Evolutionary conservation across 2,329 filamentous ascomycete species (phyloP), one percentile per base, ranked within the genome.

Genomic region (Alternaria novae-zelandiae): DNA sequence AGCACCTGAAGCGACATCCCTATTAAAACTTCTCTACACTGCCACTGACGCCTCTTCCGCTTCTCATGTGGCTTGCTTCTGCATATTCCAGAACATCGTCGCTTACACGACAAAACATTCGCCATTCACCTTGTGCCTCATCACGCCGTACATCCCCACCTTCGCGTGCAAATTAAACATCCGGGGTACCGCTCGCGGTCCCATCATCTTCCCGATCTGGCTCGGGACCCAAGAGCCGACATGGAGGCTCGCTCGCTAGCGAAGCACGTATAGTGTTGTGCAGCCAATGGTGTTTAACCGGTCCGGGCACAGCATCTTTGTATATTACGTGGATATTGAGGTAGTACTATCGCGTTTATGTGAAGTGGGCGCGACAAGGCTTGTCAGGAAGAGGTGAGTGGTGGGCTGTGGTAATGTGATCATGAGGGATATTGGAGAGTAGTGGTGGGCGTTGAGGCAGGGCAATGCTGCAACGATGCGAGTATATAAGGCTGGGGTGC

Each of bases 181-280:
- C 70, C 58, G 67, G 70, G 67, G 70, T 71, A 69, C 61, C 44
- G 45, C 36, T 64, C 67, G 63, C 61, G 61, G 54, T 61, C 45
- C 54, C 51, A 58, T 57, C 65, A 54, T 57, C 50, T 17, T 41
- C 67, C 63, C 21, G 59, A 69, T 61, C 21, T 58, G 54, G 66
- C 54, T 66, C 74, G 72, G 70, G 61, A 68, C 12, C 44, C 44
- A 70, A 67, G 36, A 71, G 68, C 73, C 72, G 74, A 63, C 70
- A 76, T 72, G 49, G 47, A 61, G 63, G 55, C 63, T 51, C 43
- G 13, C 56, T 53, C 47, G n/a, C 57, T 68, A 59, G 60, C 50
- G 60, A 70, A 56, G 58, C 65, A 59, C 61, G 63, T 68, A 67
- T 54, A 72, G 59, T 71, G 67, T 17, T 57, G 15, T 7, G 36